Percentiles rank a stretch among this genome's conserved stretches.
Evolutionary conservation across 345 rosid species (phyloP).

Genomic region (Camelina sativa): DNA sequence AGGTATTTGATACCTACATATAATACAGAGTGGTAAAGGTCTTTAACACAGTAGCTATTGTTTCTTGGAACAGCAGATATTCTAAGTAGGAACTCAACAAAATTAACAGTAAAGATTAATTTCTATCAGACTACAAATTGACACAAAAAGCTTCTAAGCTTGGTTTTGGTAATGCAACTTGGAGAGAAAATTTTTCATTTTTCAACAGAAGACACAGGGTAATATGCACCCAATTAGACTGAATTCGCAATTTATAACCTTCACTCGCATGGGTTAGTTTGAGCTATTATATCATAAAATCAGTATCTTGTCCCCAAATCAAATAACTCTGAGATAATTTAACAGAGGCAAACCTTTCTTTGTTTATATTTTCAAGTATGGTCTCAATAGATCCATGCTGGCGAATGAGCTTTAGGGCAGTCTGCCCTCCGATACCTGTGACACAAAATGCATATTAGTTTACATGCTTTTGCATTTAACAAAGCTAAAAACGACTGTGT

Average conservation of each 20-base stretch:
- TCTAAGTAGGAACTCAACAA: slow-evolving; percentile 6
- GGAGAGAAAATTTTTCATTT: not conserved
- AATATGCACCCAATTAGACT: slow-evolving; percentile 17
- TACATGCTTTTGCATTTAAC: not conserved
- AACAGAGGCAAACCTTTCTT: slow-evolving; percentile 63
- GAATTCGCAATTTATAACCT: slow-evolving; percentile 6
- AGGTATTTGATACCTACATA: slow-evolving; percentile 75
- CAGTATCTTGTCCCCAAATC: not conserved
- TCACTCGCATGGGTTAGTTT: slow-evolving; percentile 12
- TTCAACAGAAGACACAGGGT: not conserved
- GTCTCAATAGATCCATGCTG: slow-evolving; percentile 89
- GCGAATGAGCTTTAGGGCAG: slow-evolving; percentile 92
- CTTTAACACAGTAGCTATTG: not conserved
- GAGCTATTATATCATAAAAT: not conserved
- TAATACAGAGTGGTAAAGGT: not conserved
- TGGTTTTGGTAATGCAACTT: not conserved
- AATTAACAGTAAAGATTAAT: not conserved
- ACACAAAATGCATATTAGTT: slow-evolving; percentile 31
- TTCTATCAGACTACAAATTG: not conserved
- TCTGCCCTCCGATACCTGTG: slow-evolving; percentile 86
- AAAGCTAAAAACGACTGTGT: too few species aligned
- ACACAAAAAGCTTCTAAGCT: not conserved
- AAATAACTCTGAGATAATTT: slow-evolving; percentile 9
- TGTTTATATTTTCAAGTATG: slow-evolving; percentile 82
- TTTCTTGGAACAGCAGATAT: not conserved